Evolutionary conservation across 208 protist genomes (phyloP).

Genomic region (Leishmania tropica): DNA sequence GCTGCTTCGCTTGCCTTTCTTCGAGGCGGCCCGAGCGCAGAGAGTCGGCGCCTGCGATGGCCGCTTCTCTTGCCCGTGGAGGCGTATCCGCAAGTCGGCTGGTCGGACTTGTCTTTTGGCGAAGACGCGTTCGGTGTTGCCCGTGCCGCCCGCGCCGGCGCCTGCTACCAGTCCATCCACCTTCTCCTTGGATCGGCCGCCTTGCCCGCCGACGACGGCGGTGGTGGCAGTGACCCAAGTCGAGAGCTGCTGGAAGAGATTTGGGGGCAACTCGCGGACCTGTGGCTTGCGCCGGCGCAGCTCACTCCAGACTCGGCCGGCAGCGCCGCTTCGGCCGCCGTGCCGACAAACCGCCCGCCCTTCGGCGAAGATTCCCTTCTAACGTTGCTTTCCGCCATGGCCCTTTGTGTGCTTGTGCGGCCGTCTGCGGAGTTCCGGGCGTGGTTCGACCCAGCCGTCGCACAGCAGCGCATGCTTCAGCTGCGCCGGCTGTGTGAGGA

Average conservation of each 20-base stretch:
- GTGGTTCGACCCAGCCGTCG: slow-evolving; percentile 26
- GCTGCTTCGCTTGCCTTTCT: slow-evolving; percentile 8
- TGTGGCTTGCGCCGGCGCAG: slow-evolving; percentile 24
- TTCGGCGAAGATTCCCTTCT: slow-evolving; percentile 68
- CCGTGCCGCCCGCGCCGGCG: slow-evolving; percentile 9
- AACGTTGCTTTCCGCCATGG: slow-evolving; percentile 38
- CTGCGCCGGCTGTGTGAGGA: slow-evolving; percentile 35
- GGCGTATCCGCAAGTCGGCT: slow-evolving; percentile 12
- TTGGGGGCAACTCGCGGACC: slow-evolving; percentile 22
- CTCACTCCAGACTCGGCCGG: background rate
- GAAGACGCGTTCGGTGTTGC: slow-evolving; percentile 10
- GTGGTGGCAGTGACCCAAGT: background rate
- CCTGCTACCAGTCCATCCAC: slow-evolving; percentile 32
- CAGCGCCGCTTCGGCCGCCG: background rate
- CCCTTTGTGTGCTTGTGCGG: slow-evolving; percentile 34
- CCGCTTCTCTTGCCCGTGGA: slow-evolving; percentile 32
- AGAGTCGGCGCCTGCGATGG: background rate
- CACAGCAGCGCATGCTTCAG: slow-evolving; percentile 16
- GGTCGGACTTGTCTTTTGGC: slow-evolving; percentile 4
- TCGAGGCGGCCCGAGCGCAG: background rate
- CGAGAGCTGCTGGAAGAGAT: slow-evolving; percentile 4
- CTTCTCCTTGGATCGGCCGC: slow-evolving; percentile 16
- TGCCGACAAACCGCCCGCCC: slow-evolving; percentile 18
- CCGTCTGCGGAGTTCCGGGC: slow-evolving; percentile 30
- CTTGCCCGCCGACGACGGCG: background rate